Percentiles rank a stretch among this genome's conserved stretches.
Evolutionary conservation across 805 yeast genomes (phyloP).

Genomic region (Candida chilensis): DNA sequence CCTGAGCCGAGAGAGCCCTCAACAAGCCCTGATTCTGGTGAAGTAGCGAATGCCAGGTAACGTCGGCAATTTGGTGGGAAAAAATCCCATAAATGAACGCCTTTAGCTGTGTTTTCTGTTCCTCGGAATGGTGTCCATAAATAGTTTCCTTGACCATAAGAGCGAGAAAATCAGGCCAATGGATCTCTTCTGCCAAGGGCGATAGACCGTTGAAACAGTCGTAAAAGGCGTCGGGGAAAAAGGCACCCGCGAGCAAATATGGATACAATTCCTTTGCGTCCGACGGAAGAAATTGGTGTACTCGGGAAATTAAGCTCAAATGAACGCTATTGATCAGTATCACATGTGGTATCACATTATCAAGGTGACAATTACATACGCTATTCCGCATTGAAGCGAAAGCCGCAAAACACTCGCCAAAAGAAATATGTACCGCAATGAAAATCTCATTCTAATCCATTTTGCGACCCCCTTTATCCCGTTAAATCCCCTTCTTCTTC

Average conservation of each 20-base stretch:
- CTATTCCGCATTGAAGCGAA: background rate
- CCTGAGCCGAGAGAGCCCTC: slow-evolving; percentile 36
- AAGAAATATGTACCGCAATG: too few relatives aligned
- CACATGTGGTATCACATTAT: background rate
- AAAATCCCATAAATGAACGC: slow-evolving; percentile 52
- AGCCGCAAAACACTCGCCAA: background rate
- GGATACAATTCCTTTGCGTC: slow-evolving; percentile 16
- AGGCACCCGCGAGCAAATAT: slow-evolving; percentile 48
- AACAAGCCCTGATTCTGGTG: slow-evolving; percentile 41
- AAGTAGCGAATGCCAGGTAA: slow-evolving; percentile 59
- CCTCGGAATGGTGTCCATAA: too few relatives aligned
- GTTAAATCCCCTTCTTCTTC: too few relatives aligned
- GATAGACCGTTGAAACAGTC: slow-evolving; percentile 39
- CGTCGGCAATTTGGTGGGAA: slow-evolving; percentile 56
- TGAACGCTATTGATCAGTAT: slow-evolving; percentile 14
- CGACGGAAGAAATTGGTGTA: slow-evolving; percentile 17
- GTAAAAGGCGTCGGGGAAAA: slow-evolving; percentile 65
- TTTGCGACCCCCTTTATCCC: too few relatives aligned
- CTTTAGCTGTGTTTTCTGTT: slow-evolving; percentile 17
- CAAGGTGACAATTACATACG: background rate
- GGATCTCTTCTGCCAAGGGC: slow-evolving; percentile 50
- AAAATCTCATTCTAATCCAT: too few relatives aligned
- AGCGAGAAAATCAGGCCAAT: slow-evolving; percentile 61
- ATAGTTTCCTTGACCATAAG: slow-evolving; percentile 33
- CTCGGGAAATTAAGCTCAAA: slow-evolving; percentile 20